Base-by-base conservation (phyloP, 306 rosid genomes). In the Mucuna pruriens region DNA sequence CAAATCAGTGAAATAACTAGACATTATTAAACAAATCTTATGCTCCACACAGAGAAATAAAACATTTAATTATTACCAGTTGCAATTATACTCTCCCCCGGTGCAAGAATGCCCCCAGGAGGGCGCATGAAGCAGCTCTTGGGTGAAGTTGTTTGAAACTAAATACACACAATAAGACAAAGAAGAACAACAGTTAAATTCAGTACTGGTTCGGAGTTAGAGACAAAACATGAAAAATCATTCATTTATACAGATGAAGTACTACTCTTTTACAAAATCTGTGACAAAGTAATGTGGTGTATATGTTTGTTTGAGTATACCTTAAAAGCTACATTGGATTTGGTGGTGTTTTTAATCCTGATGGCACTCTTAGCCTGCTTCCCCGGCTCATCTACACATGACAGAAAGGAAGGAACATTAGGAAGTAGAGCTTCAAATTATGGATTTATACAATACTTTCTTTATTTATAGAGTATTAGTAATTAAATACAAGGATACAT, bases 111-210 rank as follows among this genome's bases (percentile, higher is more conserved):
- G 48, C 94, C 98, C 54, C 99, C 98, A 2, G 99, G 99, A 74
- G 99, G 99, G 58, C 98, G 99, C 99, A 95, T 95, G 88, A 95
- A 95, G 84, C 99, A 95, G 78, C 99, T 95, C 83, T 95, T 95
- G 6, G 99, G 99, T 26, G 98, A 92, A 77, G 97, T 95, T 34
- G 99, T 95, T 94, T 95, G 99, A 81, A 95, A 95, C 99, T 95
- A 62, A 65, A 70, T 13, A 74, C 26, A 2, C 71, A 63, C 46
- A 54, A 54, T 54, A 54, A 20, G 65, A 55, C 11, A 51, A 67
- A 69, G 69, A 84, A 62, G 40, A 76, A n/a, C 25, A 49, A 48
- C 29, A 58, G 46, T 54, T 69, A 31, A 66, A 54, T 23, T 61
- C 25, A 8, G 26, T 7, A 45, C 46, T 52, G 26, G 17, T 52